A percentile compares a stretch with the other conserved stretches of the same genome.
phyloP scores from a whole-genome alignment of 1,284 basidiomycete species.

The Rhodotorula sp. region DNA sequence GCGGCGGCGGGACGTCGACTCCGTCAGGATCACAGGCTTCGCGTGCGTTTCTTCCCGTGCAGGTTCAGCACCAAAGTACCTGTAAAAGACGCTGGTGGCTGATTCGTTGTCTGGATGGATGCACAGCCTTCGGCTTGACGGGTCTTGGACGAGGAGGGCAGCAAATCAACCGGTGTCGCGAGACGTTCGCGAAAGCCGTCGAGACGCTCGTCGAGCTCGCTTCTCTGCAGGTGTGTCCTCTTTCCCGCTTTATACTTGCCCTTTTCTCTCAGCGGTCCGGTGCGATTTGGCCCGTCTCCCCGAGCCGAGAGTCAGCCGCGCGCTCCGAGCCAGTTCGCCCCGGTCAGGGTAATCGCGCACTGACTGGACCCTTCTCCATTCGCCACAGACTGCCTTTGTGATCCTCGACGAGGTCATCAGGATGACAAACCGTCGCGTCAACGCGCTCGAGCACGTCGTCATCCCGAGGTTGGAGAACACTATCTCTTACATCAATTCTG shows the following conservation, averaged over 20 bases:
- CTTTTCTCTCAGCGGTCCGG: too few relatives aligned
- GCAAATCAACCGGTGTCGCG: constrained; percentile 87
- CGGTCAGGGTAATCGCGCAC: too few relatives aligned
- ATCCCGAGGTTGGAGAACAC: constrained; percentile 96
- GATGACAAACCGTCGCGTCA: constrained; percentile 95
- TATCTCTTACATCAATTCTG: constrained; percentile 91
- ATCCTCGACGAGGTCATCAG: constrained; percentile 99
- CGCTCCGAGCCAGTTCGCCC: neutral
- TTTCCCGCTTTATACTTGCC: too few relatives aligned
- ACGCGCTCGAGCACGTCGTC: constrained; percentile 97
- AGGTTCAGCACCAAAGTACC: neutral
- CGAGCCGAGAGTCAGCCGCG: neutral
- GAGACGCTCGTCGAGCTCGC: constrained; percentile 96
- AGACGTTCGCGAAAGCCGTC: constrained; percentile 95
- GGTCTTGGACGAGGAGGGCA: constrained; percentile 96
- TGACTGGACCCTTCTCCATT: neutral
- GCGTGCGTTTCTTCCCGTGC: neutral
- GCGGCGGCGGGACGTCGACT: neutral
- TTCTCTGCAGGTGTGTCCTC: constrained; percentile 61
- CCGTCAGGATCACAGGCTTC: neutral
- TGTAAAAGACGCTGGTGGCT: neutral
- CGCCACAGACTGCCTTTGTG: constrained; percentile 82
- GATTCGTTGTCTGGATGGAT: too few relatives aligned
- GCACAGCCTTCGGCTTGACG: constrained; percentile 90
- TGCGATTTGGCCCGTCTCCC: neutral